Base-by-base conservation (phyloP, 2,329 filamentous ascomycete species). In the Alternaria novae-zelandiae region DNA sequence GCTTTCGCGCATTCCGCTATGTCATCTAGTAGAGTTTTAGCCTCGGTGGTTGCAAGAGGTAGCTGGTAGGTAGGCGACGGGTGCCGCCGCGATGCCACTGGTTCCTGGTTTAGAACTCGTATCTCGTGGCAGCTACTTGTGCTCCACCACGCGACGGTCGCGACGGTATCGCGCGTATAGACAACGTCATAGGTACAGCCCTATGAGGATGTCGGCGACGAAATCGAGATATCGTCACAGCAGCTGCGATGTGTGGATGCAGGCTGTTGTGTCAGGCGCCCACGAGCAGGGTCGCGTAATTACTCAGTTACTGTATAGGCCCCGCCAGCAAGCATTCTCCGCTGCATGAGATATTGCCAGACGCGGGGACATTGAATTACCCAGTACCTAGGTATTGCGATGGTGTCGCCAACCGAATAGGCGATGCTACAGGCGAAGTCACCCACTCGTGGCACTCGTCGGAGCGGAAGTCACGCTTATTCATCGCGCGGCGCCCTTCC, bases 41-140 rank as follows among this genome's bases (percentile, higher is more conserved):
- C 57, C 70, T 74, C 74, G 70, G 73, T 65, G 61, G 50, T 54
- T 51, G 54, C 28, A 58, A 41, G n/a, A 41, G 12, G 20, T n/a
- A 13, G 26, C 54, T 32, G 13, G 20, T 12, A 13, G 26, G 55
- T 32, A 44, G 46, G 23, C 43, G 23, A 59, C 57, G 51, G 54
- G 66, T 70, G 69, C 59, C 51, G 57, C 60, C 61, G 59, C 61
- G 32, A 54, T 32, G 21, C 26, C 21, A 47, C 46, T 63, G 67
- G 61, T 63, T 66, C 63, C 46, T 57, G 65, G 55, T 65, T 64
- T 70, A 63, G 65, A 61, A 50, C 56, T 73, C 72, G 73, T 70
- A 74, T 69, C 62, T 75, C 73, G 75, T 70, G 69, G 72, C 64
- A 62, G 69, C 70, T 68, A 67, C 68, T 57, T 70, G 64, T 66